Evolutionary conservation across 805 yeast species (phyloP), one percentile per base, ranked within the genome.

Genomic region (Starmerella kuoi): DNA sequence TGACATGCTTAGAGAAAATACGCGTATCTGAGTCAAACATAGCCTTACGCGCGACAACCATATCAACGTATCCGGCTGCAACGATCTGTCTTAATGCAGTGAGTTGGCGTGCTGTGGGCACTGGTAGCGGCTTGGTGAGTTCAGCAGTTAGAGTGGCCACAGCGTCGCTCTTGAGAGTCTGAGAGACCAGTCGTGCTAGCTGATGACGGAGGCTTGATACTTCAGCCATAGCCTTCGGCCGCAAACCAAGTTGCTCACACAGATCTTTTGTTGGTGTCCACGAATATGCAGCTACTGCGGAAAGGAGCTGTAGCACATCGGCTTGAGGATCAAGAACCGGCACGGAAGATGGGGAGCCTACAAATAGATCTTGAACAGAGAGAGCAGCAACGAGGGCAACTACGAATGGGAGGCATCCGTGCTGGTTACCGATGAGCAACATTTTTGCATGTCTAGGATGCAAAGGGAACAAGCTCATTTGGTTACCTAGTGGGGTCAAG

Each of bases 371-470:
- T 4, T 96, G 96, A 34, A 91, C 96, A 0, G 96, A 79, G 25
- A 91, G 63, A 0, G 86, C 94, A 25, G 96, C 80, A 1, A 91
- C 96, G 41, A 91, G 70, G 0, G 96, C 91, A 35, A 91, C 75
- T n/a, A 91, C 70, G 56, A 83, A 88, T 0, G 93, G 85, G 43
- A 91, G 64, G 60, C 96, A 87, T 5, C 73, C 79, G 34, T 73
- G 75, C 59, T 91, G 96, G 58, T 85, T 82, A 5, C 95, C 94
- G 31, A 88, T 73, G 23, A 87, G 69, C 43, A 91, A 66, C 72
- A 91, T 84, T 57, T 87, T 87, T 2, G 97, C 77, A 60, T 81
- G 93, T 37, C 98, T 68, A 2, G 99, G 98, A 55, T 91, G 78
- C 52, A 91, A 67, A 31, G 99, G 99, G 67, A 91, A 88, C 42